These are phyloP conservation scores for Nicotiana sylvestris DNA, from an alignment of 257 asterid species.

Conservation along the genomic window DNA sequence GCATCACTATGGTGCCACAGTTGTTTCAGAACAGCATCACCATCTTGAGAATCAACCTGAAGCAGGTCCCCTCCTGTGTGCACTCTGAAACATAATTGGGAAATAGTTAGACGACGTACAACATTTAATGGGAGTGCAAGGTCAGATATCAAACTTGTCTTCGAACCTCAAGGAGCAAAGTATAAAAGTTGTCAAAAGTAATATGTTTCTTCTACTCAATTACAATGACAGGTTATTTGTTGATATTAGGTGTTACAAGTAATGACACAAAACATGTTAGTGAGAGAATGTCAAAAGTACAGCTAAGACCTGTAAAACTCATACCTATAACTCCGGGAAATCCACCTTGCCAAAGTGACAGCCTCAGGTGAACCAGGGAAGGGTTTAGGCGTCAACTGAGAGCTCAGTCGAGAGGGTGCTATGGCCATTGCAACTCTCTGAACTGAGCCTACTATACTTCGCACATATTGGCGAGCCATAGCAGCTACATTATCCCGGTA, in stretches of 20 bases:
- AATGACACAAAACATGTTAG: not conserved
- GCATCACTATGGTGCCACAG: slow-evolving; percentile 91
- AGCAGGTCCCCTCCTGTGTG: slow-evolving; percentile 79
- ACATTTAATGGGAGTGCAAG: not conserved
- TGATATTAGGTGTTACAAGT: not conserved
- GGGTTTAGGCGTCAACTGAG: slow-evolving; percentile 54
- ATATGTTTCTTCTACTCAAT: not conserved
- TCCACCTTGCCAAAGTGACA: slow-evolving; percentile 65
- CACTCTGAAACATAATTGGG: slow-evolving; percentile 31
- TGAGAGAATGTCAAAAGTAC: not conserved
- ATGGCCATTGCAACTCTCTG: slow-evolving; percentile 91
- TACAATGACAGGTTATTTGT: not conserved
- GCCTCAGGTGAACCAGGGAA: slow-evolving; percentile 83
- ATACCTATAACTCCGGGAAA: slow-evolving; percentile 80
- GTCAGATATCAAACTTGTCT: not conserved
- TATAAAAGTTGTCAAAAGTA: not conserved
- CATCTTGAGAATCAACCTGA: slow-evolving; percentile 41
- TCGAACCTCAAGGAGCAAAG: not conserved
- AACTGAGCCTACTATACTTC: slow-evolving; percentile 77
- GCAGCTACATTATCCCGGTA: slow-evolving; percentile 77
- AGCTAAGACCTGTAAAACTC: not conserved
- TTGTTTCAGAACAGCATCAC: slow-evolving; percentile 74
- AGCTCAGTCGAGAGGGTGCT: slow-evolving; percentile 62
- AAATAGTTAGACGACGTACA: not conserved
- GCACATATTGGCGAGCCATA: slow-evolving; percentile 92